phyloP scores from a whole-genome alignment of 768 basidiomycete genomes.

The Termitomyces sp. region DNA sequence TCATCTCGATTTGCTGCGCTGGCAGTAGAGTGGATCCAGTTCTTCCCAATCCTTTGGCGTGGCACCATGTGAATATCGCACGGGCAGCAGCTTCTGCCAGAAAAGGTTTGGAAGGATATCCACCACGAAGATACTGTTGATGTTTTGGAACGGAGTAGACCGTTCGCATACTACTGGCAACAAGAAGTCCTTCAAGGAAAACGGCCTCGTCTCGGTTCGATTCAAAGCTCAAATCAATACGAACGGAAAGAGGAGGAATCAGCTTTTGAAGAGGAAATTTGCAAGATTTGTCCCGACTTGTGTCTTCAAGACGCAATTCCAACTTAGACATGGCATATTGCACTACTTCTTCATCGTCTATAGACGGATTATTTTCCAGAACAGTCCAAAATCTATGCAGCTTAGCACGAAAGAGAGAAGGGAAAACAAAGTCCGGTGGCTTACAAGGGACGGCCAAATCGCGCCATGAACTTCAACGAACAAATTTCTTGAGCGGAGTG shows the following conservation, averaged over 20 bases:
- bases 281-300: too few species aligned
- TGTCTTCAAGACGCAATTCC: background rate
- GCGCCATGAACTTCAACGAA: background rate
- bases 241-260: background rate
- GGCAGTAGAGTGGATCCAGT: background rate
- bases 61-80: background rate
- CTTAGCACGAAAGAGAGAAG: too few species aligned
- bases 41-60: background rate
- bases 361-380: background rate
- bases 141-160: constrained; percentile 3
- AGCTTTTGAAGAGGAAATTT: background rate
- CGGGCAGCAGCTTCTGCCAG: background rate
- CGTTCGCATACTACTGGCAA: constrained; percentile 4
- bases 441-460: background rate
- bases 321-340: background rate
- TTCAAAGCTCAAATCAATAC: constrained; percentile 1
- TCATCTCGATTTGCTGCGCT: background rate
- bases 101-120: constrained; percentile 1
- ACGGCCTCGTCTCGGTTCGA: constrained; percentile 5
- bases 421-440: background rate
- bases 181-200: constrained; percentile 1
- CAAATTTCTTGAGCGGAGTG: background rate
- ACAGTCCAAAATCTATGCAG: background rate
- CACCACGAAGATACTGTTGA: background rate
- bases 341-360: background rate